These are phyloP conservation scores for Hemisphaericaspora xylofermentans DNA, from an alignment of 1,139 yeast genomes.

Conservation along the genomic window DNA sequence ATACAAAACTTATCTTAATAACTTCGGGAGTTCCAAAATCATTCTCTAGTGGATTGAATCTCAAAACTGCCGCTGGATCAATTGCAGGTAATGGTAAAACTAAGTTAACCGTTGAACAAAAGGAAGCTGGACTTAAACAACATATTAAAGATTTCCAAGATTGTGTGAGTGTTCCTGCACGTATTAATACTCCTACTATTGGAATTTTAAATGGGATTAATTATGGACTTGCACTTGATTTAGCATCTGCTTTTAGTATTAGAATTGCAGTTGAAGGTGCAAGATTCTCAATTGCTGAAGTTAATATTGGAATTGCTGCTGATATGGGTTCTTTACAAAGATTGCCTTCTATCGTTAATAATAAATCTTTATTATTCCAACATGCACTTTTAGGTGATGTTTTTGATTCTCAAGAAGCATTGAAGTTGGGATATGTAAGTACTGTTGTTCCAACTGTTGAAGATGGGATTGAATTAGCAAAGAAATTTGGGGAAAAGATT, in stretches of 20 bases:
- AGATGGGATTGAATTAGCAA: slow-evolving; percentile 50
- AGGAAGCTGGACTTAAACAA: slow-evolving; percentile 28
- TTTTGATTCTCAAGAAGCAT: slow-evolving; percentile 58
- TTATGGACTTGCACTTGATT: slow-evolving; percentile 70
- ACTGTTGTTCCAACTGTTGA: slow-evolving; percentile 45
- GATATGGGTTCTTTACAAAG: slow-evolving; percentile 80
- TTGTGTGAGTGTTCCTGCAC: slow-evolving; percentile 48
- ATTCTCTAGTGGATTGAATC: slow-evolving; percentile 68
- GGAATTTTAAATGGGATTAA: slow-evolving; percentile 46
- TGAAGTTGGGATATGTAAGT: slow-evolving; percentile 54
- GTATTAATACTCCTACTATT: slow-evolving; percentile 50
- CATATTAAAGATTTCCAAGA: slow-evolving; percentile 60
- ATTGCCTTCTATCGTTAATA: slow-evolving; percentile 54
- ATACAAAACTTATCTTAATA: slow-evolving; percentile 52
- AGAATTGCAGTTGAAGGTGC: slow-evolving; percentile 58
- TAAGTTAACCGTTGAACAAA: slow-evolving; percentile 13
- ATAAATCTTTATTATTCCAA: slow-evolving; percentile 60
- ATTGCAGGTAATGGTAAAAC: slow-evolving; percentile 5
- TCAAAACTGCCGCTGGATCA: slow-evolving; percentile 37
- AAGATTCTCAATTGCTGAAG: slow-evolving; percentile 63
- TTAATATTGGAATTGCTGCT: slow-evolving; percentile 73
- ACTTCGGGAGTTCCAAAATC: slow-evolving; percentile 57
- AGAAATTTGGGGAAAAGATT: slow-evolving; percentile 51
- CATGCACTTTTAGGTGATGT: slow-evolving; percentile 62
- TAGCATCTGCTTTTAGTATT: slow-evolving; percentile 57